Evolutionary conservation across 495 filamentous ascomycete genomes (phyloP), one percentile per base, ranked within the genome.

Genomic region (Penicillium crystallinum): DNA sequence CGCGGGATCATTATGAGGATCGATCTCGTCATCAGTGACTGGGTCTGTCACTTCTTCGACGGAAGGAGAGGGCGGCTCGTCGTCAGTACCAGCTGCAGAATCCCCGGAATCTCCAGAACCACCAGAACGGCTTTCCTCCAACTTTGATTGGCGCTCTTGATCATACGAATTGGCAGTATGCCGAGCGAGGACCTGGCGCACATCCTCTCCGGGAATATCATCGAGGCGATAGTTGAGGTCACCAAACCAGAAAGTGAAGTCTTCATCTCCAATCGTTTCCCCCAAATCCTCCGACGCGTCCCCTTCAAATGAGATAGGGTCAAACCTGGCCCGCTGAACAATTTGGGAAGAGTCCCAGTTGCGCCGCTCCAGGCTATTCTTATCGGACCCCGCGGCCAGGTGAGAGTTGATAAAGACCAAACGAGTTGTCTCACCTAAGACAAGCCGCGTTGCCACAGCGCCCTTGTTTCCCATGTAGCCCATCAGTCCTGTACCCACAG

Each of bases 381-480:
- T 86, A 60, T 95, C 91, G 0, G 81, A 79, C 5, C 95, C 92
- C 14, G 91, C 91, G 27, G 89, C 86, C 11, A 99, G 75, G 68
- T 99, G 95, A 47, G 78, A 89, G 66, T 97, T 96, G 39, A 97
- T 77, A 58, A 99, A 95, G 21, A 91, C 82, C 14, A 97, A 63
- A 27, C 87, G 79, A 1, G 95, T 95, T 0, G 91, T 90, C 58
- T 97, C 92, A 3, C 95, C 95, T 14, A 99, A 72, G 0, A 97
- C 71, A 18, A 99, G 70, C 33, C 95, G 83, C 34, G 88, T 86
- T 10, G 82, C 81, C 7, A 92, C 86, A 12, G 86, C 91, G 1
- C 95, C 95, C 68, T 99, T 99, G 62, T 99, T 99, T 5, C 93
- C 95, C 77, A 95, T 82, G 54, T 95, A 96, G 0, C 93, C 92